Percentiles rank a stretch among this genome's conserved stretches.
These are phyloP conservation scores for Thuidium tamariscinum DNA, from an alignment of 225 moss, liverwort and hornwort species.

Conservation along the genomic window DNA sequence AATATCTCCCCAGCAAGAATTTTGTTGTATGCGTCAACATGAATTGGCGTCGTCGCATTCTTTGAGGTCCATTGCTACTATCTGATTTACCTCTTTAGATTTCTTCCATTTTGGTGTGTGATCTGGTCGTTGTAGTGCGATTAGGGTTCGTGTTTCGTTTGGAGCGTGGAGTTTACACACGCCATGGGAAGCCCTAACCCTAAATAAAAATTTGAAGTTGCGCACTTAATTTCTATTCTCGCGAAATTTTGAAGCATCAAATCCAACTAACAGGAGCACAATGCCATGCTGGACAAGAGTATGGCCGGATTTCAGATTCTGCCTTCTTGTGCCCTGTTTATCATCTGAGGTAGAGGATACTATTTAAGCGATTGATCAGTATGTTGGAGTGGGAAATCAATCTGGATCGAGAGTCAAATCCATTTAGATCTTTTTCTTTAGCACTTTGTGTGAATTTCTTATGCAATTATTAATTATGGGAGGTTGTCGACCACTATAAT, in stretches of 20 bases:
- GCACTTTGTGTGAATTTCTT: background rate
- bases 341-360: background rate
- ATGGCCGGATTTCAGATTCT: background rate
- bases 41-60: background rate
- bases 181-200: background rate
- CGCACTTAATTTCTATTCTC: background rate
- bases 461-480: background rate
- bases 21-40: background rate
- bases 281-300: background rate
- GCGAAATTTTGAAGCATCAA: background rate
- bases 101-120: too few species aligned
- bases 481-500: background rate
- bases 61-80: background rate
- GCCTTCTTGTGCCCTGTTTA: background rate
- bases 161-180: background rate
- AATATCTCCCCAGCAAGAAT: background rate
- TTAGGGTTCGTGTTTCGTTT: background rate
- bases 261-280: background rate
- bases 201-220: background rate
- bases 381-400: background rate
- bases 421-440: background rate
- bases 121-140: background rate
- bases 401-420: background rate
- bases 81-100: background rate
- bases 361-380: too few species aligned